A percentile compares a stretch with the other conserved stretches of the same genome.
Evolutionary conservation across 2,329 filamentous ascomycete species (phyloP).

Genomic region (Penicillium sp.): DNA sequence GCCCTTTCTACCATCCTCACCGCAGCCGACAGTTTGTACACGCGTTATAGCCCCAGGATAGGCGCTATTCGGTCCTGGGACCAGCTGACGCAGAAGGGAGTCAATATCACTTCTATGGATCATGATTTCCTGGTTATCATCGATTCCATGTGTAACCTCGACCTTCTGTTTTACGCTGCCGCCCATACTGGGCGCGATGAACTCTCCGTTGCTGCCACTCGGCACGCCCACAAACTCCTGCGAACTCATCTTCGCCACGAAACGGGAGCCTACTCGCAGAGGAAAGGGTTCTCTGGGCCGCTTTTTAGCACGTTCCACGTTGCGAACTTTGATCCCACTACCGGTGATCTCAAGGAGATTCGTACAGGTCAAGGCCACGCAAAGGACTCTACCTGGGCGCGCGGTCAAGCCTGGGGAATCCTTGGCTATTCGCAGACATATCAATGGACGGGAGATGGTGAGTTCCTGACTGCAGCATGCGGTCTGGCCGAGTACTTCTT

Average conservation of each 20-base stretch:
- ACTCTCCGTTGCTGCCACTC: slow-evolving; percentile 41
- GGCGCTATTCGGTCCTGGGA: slow-evolving; percentile 44
- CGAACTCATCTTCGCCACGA: slow-evolving; percentile 32
- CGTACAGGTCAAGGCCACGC: slow-evolving; percentile 27
- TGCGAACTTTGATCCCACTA: slow-evolving; percentile 23
- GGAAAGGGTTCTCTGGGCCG: slow-evolving; percentile 4
- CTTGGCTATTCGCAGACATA: slow-evolving; percentile 15
- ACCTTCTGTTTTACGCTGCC: slow-evolving; percentile 43
- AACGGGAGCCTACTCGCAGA: slow-evolving; percentile 25
- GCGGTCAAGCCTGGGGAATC: slow-evolving; percentile 14
- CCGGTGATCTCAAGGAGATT: slow-evolving; percentile 18
- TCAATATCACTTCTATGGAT: slow-evolving; percentile 35
- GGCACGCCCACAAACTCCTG: slow-evolving; percentile 42
- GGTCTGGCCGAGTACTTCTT: slow-evolving; percentile 15
- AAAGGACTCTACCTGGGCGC: slow-evolving; percentile 17
- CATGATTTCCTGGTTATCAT: slow-evolving; percentile 47
- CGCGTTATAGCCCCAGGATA: slow-evolving; percentile 39
- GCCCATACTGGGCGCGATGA: slow-evolving; percentile 27
- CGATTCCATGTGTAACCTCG: slow-evolving; percentile 47
- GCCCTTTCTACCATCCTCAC: slow-evolving; percentile 17
- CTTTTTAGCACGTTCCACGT: slow-evolving; percentile 25
- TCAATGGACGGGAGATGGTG: slow-evolving; percentile 8
- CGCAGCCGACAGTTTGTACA: slow-evolving; percentile 30
- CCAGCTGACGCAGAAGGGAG: slow-evolving; percentile 15
- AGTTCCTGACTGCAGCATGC: slow-evolving; percentile 12